Evolutionary conservation across 257 asterid species (phyloP).

Genomic region (Avicennia marina): DNA sequence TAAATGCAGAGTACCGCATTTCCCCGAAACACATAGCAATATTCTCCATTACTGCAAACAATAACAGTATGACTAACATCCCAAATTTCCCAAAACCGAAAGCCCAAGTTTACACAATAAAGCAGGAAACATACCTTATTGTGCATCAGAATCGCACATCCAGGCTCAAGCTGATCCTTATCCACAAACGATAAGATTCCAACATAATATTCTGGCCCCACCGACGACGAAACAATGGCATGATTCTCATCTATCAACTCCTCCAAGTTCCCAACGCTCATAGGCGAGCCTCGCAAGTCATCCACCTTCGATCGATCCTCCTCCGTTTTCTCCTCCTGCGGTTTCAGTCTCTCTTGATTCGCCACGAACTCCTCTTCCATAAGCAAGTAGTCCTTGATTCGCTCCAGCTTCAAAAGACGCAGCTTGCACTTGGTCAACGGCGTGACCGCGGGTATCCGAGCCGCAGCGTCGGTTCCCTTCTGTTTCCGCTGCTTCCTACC

Average conservation of each 20-base stretch:
- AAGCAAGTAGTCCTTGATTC: conserved; percentile 54
- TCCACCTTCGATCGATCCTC: conserved; percentile 50
- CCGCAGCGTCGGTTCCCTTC: conserved; percentile 62
- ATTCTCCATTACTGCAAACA: too few relatives aligned
- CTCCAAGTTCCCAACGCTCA: conserved; percentile 53
- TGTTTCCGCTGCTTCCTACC: conserved; percentile 54
- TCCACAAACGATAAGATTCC: conserved; percentile 72
- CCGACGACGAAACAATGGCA: conserved; percentile 65
- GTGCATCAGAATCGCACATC: conserved; percentile 74
- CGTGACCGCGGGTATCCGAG: conserved; percentile 40
- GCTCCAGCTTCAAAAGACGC: conserved; percentile 51
- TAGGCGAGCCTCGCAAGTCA: conserved; percentile 38
- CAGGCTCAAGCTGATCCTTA: conserved; percentile 78
- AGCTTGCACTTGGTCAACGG: conserved; percentile 47
- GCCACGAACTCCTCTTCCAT: conserved; percentile 71
- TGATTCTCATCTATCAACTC: conserved; percentile 80
- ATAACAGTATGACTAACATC: not conserved
- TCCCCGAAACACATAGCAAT: too few relatives aligned
- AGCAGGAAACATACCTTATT: conserved; percentile 41
- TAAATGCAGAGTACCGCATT: not conserved
- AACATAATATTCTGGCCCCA: conserved; percentile 75
- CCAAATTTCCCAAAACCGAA: not conserved
- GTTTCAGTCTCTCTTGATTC: conserved; percentile 46
- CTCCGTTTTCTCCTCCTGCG: conserved; percentile 53
- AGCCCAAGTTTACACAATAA: not conserved